Evolutionary conservation across 1,139 yeast genomes (phyloP).

Genomic region (Scheffersomyces insectosa): DNA sequence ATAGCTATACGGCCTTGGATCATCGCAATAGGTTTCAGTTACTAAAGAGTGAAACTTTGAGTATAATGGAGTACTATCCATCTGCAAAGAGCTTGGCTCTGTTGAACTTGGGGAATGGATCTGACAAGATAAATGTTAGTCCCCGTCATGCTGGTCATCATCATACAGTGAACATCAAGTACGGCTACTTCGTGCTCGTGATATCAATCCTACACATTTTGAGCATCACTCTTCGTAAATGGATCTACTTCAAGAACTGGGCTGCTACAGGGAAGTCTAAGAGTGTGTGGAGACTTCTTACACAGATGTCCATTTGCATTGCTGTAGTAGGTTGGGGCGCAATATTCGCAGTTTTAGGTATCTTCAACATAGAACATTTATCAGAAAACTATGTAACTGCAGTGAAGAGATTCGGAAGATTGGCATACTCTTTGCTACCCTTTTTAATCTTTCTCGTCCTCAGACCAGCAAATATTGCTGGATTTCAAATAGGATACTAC

Average conservation of each 20-base stretch:
- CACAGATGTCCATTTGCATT: slow-evolving; percentile 26
- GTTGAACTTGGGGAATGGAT: no score
- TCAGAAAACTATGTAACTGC: slow-evolving; percentile 21
- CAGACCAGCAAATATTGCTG: slow-evolving; percentile 43
- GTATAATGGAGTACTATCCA: no score
- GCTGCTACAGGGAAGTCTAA: slow-evolving; percentile 23
- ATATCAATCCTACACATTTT: slow-evolving; percentile 31
- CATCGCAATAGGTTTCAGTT: no score
- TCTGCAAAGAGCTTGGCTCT: no score
- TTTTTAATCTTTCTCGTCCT: slow-evolving; percentile 60
- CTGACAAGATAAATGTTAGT: not conserved
- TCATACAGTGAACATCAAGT: slow-evolving; percentile 43
- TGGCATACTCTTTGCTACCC: slow-evolving; percentile 68
- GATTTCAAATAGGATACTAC: slow-evolving; percentile 33
- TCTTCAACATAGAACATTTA: slow-evolving; percentile 22
- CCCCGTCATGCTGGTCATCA: slow-evolving; percentile 31
- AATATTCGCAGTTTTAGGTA: slow-evolving; percentile 20
- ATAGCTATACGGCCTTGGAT: no score
- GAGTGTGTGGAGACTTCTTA: slow-evolving; percentile 9
- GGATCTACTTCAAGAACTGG: slow-evolving; percentile 18
- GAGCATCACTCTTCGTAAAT: slow-evolving; percentile 5
- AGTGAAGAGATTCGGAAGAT: slow-evolving; percentile 53
- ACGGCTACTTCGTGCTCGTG: slow-evolving; percentile 47
- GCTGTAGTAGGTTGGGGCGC: slow-evolving; percentile 33
- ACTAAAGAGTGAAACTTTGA: no score